Evolutionary conservation across 306 rosid genomes (phyloP).

Genomic region (Vicia sativa): DNA sequence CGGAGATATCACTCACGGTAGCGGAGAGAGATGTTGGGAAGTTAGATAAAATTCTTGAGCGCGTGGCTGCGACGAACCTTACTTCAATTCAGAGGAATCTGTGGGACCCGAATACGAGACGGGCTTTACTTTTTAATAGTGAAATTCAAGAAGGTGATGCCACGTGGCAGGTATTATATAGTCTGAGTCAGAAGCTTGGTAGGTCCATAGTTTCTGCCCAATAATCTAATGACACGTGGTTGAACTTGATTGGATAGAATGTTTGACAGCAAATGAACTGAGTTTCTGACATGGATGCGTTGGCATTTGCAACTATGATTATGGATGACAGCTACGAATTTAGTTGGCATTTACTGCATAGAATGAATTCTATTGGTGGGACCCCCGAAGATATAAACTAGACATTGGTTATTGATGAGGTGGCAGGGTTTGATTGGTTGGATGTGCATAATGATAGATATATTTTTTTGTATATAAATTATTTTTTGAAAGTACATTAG

Average conservation of each 20-base stretch:
- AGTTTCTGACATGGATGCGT: slow-evolving; percentile 18
- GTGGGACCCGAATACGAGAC: slow-evolving; percentile 55
- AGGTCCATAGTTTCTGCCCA: slow-evolving; percentile 55
- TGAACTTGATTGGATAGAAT: background rate
- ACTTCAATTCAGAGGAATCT: slow-evolving; percentile 64
- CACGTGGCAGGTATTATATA: slow-evolving; percentile 74
- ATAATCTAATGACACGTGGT: slow-evolving; percentile 39
- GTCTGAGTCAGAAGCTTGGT: slow-evolving; percentile 52
- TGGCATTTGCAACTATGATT: background rate
- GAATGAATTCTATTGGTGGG: slow-evolving; percentile 27
- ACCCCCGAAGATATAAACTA: background rate
- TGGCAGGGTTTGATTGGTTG: slow-evolving; percentile 34
- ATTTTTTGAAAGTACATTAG: background rate
- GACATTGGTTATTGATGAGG: background rate
- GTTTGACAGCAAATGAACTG: background rate
- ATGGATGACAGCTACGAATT: slow-evolving; percentile 55
- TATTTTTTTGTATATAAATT: slow-evolving; percentile 30
- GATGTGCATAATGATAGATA: background rate
- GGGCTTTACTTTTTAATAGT: slow-evolving; percentile 63
- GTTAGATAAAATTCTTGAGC: slow-evolving; percentile 62
- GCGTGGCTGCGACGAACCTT: slow-evolving; percentile 78
- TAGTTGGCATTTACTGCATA: slow-evolving; percentile 12
- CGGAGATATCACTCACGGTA: slow-evolving; percentile 75
- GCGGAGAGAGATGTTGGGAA: slow-evolving; percentile 77
- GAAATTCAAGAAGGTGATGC: slow-evolving; percentile 70